Conservation (phyloP, 129 eudicot species). For the Flaveria ramosissima region DNA sequence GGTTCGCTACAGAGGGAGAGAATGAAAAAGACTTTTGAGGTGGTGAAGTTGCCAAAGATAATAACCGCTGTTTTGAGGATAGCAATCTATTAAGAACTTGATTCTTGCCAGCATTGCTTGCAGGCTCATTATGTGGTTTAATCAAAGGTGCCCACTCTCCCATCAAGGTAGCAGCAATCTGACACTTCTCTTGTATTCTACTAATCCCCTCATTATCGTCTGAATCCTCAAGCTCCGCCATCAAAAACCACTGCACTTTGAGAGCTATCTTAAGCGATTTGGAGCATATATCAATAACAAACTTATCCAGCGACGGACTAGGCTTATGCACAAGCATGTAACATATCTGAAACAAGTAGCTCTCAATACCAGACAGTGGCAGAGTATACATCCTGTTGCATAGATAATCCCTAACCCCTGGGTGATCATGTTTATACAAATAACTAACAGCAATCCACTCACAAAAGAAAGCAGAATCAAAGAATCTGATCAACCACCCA, state of each 20-base stretch:
- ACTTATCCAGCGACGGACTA: conserved; percentile 88
- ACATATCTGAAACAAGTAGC: conserved; percentile 97
- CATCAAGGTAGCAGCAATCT: conserved; percentile 90
- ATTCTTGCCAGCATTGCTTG: conserved; percentile 63
- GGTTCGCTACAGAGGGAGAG: conserved; percentile 53
- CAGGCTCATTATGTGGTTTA: conserved; percentile 53
- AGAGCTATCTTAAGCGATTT: conserved; percentile 81
- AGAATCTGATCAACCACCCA: conserved; percentile 95
- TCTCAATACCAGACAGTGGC: conserved; percentile 90
- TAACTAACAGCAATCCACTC: conserved; percentile 99
- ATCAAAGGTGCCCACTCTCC: conserved; percentile 94
- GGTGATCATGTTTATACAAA: conserved; percentile 89
- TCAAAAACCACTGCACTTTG: conserved; percentile 93
- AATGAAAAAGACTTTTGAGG: conserved; percentile 57
- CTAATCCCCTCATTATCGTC: conserved; percentile 97
- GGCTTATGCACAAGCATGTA: conserved; percentile 96
- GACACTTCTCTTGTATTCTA: conserved; percentile 97
- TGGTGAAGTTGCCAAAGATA: conserved; percentile 84
- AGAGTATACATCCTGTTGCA: conserved; percentile 97
- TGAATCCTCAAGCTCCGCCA: conserved; percentile 97
- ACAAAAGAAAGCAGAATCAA: conserved; percentile 93
- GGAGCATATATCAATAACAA: conserved; percentile 89
- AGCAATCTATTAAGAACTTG: conserved; percentile 74
- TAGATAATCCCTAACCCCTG: conserved; percentile 92
- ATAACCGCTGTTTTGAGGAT: conserved; percentile 71